phyloP scores from a whole-genome alignment of 2,329 filamentous ascomycete genomes.

The Exophiala oligosperma region DNA sequence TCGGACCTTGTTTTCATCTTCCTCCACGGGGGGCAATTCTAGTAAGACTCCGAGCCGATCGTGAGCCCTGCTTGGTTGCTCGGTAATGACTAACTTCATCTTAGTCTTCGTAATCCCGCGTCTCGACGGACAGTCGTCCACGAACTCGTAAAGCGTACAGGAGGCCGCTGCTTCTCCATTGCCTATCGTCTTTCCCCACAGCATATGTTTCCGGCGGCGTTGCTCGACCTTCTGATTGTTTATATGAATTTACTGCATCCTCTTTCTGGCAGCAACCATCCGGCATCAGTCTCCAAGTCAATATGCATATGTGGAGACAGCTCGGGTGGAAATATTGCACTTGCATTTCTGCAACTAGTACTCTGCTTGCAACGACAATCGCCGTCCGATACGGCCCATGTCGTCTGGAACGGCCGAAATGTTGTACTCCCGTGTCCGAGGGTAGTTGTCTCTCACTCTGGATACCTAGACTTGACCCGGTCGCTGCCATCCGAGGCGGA shows the following conservation, averaged over 20 bases:
- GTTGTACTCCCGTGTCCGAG: slow-evolving; percentile 22
- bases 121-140: slow-evolving; percentile 39
- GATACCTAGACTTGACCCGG: slow-evolving; percentile 5
- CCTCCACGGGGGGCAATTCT: slow-evolving; percentile 3
- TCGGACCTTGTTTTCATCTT: neutral
- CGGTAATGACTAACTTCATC: neutral
- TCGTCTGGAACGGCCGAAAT: too few species aligned
- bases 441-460: neutral
- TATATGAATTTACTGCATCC: slow-evolving; percentile 47
- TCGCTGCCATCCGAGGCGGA: neutral
- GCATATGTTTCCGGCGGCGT: slow-evolving; percentile 45
- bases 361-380: slow-evolving; percentile 35
- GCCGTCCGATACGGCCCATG: slow-evolving; percentile 22
- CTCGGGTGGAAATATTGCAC: slow-evolving; percentile 42
- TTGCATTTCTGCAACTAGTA: slow-evolving; percentile 43
- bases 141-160: slow-evolving; percentile 35
- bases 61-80: neutral
- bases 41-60: neutral
- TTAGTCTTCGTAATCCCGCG: slow-evolving; percentile 11
- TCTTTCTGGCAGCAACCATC: slow-evolving; percentile 41
- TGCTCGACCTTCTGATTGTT: slow-evolving; percentile 44
- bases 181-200: slow-evolving; percentile 48
- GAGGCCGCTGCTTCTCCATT: slow-evolving; percentile 44
- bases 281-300: slow-evolving; percentile 38
- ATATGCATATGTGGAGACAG: slow-evolving; percentile 47